phyloP scores from a whole-genome alignment of 2,329 filamentous ascomycete species.

The Talaromyces funiculosus region DNA sequence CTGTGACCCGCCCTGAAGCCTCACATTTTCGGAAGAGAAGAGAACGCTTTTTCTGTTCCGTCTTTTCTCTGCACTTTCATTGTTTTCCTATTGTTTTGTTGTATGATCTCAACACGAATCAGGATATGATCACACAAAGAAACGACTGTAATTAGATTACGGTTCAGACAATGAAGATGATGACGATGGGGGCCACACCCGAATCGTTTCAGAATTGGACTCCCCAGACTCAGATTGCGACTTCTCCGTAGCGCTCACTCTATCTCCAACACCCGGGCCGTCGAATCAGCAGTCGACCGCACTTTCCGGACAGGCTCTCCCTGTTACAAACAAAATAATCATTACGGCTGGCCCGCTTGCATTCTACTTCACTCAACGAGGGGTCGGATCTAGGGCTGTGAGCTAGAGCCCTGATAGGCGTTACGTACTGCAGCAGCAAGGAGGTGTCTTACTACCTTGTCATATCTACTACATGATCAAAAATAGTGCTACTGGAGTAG shows the following conservation, averaged over 20 bases:
- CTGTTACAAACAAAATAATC: background rate
- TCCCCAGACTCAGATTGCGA: constrained; percentile 7
- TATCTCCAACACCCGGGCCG: background rate
- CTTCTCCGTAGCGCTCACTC: background rate
- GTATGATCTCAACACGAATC: background rate
- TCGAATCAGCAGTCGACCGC: background rate
- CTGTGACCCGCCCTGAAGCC: background rate
- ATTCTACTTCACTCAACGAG: background rate
- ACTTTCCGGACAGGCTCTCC: background rate
- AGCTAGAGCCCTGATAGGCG: background rate
- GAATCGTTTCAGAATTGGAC: constrained; percentile 10
- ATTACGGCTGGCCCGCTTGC: constrained; percentile 4
- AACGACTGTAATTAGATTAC: background rate
- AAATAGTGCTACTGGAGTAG: background rate
- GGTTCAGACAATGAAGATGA: constrained; percentile 7
- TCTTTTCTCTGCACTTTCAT: background rate
- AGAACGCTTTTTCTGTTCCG: background rate
- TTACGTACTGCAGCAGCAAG: background rate
- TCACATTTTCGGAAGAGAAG: background rate
- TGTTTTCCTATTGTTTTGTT: background rate
- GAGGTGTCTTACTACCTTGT: constrained; percentile 4
- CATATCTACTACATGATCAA: background rate
- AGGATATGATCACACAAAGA: background rate
- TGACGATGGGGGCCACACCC: constrained; percentile 8
- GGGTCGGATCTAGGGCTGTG: background rate